These are phyloP conservation scores for Huntiella moniliformis DNA, from an alignment of 2,329 filamentous ascomycete species.

Conservation along the genomic window DNA sequence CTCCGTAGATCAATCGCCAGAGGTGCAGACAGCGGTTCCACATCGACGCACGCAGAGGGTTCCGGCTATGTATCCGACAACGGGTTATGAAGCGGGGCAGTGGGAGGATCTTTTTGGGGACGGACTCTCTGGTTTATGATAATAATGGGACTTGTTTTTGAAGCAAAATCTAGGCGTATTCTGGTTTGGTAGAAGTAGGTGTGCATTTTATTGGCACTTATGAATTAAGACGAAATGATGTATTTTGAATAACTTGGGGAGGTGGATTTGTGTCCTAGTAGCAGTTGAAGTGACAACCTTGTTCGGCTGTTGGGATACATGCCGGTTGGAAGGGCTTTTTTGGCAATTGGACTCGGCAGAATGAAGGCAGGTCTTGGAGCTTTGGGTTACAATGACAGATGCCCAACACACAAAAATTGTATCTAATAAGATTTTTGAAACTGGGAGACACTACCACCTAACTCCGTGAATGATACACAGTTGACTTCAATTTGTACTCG, in stretches of 20 bases:
- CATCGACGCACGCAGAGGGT: conserved; percentile 13
- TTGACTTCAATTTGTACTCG: neutral
- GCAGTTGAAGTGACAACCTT: too few species aligned
- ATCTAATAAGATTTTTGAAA: neutral
- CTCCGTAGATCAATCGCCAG: neutral
- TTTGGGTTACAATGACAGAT: too few species aligned
- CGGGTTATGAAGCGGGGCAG: conserved; percentile 24
- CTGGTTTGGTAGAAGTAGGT: neutral
- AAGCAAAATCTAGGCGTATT: neutral
- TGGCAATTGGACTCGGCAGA: too few species aligned
- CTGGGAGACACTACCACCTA: too few species aligned
- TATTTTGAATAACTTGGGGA: too few species aligned
- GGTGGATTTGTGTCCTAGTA: too few species aligned
- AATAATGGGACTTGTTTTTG: neutral
- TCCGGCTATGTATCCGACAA: conserved; percentile 27
- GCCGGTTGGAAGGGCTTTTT: too few species aligned
- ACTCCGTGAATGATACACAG: too few species aligned
- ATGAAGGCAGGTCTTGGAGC: too few species aligned
- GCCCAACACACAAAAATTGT: too few species aligned
- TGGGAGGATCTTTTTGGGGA: conserved; percentile 28
- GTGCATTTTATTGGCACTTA: neutral
- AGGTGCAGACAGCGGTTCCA: neutral
- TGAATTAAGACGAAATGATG: neutral
- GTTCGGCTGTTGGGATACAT: too few species aligned
- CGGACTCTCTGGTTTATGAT: conserved; percentile 26